Base-by-base conservation (phyloP, 2,329 filamentous ascomycete genomes). In the Setomelanomma holmii region DNA sequence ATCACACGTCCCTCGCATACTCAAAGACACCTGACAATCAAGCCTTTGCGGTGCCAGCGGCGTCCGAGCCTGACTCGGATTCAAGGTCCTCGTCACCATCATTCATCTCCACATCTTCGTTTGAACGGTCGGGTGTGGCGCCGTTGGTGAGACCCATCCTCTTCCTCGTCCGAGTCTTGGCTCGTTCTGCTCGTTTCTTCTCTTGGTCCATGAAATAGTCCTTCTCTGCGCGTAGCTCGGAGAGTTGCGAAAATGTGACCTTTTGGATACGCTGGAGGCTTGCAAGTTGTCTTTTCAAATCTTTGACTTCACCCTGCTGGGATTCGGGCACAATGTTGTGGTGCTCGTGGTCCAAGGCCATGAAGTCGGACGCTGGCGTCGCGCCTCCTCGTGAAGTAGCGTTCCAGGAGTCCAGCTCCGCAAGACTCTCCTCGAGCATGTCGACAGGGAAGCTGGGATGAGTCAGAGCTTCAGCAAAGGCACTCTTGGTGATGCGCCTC, bases 261-360 rank as follows among this genome's bases (percentile, higher is more conserved):
- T 72, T 76, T 58, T 80, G 78, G 23, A 80, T 69, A 35, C 77
- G 69, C 55, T 79, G 74, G 23, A 81, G 62, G 4, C 75, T 75
- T 17, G 75, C 77, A 14, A 81, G 47, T 51, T 80, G 71, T 45
- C 68, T 67, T 54, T 68, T 73, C 23, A 74, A 38, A 34, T 73
- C 69, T 30, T 68, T 66, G n/a, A 75, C 56, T 49, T 75, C 69
- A 12, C 70, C 70, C 14, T 60, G 39, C 16, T 58, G 56, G 17
- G 51, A 51, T 11, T 53, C 53, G 4, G 56, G 27, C 8, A 36
- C 21, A 33, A 36, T 49, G 2, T 23, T 47, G 20, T 40, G 34
- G 21, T 39, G 44, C n/a, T 56, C 49, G 17, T 49, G 51, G 16
- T 54, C 55, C 12, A 71, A 47, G 4, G 65, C 63, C 30, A 71